phyloP scores from a whole-genome alignment of 306 rosid genomes.

The Cucumis sativus region DNA sequence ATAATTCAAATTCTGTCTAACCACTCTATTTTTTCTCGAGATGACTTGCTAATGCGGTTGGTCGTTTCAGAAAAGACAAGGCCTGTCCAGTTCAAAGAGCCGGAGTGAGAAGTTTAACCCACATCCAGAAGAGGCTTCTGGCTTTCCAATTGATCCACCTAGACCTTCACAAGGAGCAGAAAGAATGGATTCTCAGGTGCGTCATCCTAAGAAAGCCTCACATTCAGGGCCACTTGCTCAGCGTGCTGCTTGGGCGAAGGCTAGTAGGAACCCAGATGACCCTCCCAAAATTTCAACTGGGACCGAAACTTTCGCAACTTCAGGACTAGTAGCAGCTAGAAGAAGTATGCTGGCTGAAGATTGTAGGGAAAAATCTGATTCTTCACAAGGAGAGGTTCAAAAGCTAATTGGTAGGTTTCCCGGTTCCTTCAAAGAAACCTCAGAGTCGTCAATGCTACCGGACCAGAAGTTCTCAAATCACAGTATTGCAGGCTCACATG shows the following conservation, averaged over 20 bases:
- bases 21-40: not conserved
- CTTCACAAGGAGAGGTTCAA: conserved; percentile 62
- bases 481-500: conserved; percentile 27
- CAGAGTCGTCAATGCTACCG: conserved; percentile 39
- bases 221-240: conserved; percentile 96
- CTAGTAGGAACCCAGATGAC: conserved; percentile 64
- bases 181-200: conserved; percentile 32
- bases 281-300: conserved; percentile 66
- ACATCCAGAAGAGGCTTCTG: conserved; percentile 94
- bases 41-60: not conserved
- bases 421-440: conserved; percentile 82
- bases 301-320: conserved; percentile 47
- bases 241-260: conserved; percentile 81
- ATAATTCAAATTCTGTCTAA: not conserved
- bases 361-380: conserved; percentile 59
- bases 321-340: conserved; percentile 84
- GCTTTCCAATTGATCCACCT: conserved; percentile 99
- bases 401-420: conserved; percentile 74
- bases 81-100: conserved; percentile 59
- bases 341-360: conserved; percentile 82
- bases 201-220: conserved; percentile 84
- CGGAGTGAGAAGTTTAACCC: conserved; percentile 95
- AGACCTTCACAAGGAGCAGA: conserved; percentile 78
- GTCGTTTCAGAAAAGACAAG: conserved; percentile 71
- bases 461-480: conserved; percentile 55